Evolutionary conservation across 352 stramenopile genomes (phyloP), one percentile per base, ranked within the genome.

Genomic region (Phytophthora gonapodyides): DNA sequence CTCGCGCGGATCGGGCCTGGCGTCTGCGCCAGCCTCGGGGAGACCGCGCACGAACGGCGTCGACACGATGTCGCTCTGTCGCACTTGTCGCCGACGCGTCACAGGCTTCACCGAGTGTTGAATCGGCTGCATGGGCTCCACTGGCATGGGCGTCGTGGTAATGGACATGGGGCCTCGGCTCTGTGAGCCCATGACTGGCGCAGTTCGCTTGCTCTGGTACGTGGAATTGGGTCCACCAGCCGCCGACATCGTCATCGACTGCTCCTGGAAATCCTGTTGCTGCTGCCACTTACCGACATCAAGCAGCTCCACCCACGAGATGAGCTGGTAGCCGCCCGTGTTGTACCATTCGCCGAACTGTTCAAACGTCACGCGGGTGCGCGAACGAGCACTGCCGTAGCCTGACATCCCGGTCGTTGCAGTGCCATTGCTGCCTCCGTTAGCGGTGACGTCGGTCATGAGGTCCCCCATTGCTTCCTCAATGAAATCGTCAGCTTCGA

Each of bases 321-420:
- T 87, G 10, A 91, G 71, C 43, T 93, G 68, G 55, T 88, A 91
- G 2, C 87, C 87, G 7, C 85, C 78, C 4, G 78, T 84, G 57
- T 96, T 96, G 60, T 96, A 96, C 87, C 87, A 96, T 44, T 94
- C 88, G 16, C 88, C 89, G 73, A 97, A 95, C 60, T 95, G 86
- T 48, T 97, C 82, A 57, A 97, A 97, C 4, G 90, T 97, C 15
- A 97, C 80, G 43, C 87, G 73, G 11, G 77, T 73, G 8, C 82
- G 70, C 7, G 82, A 89, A 6, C 79, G 78, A 1, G 82, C 78
- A 45, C 78, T 91, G 19, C 82, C 84, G 33, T 88, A 93, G 1
- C 69, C 80, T 3, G 82, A 76, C 17, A 85, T 78, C 7, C 70
- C 73, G 34, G 61, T 73, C 2, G 41, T 34, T 4, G 68, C 64